Base-by-base conservation (phyloP, 768 basidiomycete genomes). In the Boletus rex-veris region DNA sequence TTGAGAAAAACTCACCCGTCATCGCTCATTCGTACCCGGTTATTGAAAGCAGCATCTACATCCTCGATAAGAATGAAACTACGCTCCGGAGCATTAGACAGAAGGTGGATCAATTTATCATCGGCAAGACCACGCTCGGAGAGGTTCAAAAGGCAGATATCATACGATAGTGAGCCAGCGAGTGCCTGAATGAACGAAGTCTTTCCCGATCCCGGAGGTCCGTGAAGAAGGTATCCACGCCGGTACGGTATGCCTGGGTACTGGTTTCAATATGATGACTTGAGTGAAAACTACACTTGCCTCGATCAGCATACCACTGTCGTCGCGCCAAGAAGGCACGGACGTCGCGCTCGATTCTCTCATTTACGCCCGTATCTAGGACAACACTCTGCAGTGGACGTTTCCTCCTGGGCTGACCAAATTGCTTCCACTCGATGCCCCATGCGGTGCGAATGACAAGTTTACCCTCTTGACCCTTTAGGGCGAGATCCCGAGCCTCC, bases 161-260 rank as follows among this genome's bases (percentile, higher is more conserved):
- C 95, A 75, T 98, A 98, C 31, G 85, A 85, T 31, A 98, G 73
- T 11, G 86, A 82, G 7, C 95, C 97, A 10, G 97, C 97, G 30
- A 98, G 79, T 12, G 97, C 94, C 73, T 98, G 96, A 61, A 98
- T 98, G 74, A 92, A 99, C 7, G 97, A 99, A 1, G 96, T 95
- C 68, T 99, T 99, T 45, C 97, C 97, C 1, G 94, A 97, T 15
- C 97, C 97, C 7, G 97, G 97, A 19, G 97, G 97, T 11, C 97
- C 97, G 64, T 98, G 83, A 15, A 99, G 74, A 10, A 99, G 81
- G 70, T 98, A 98, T 37, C 97, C 97, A 57, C 97, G 81, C 21
- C 97, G 85, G 67, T 98, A 99, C 0, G 97, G 97, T 54, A 99
- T 97, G 16, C 96, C 95, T 98, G 54, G 40, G 52, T 37, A 46